Conservation (phyloP, 768 basidiomycete genomes). For the Naganishia kalamii region DNA sequence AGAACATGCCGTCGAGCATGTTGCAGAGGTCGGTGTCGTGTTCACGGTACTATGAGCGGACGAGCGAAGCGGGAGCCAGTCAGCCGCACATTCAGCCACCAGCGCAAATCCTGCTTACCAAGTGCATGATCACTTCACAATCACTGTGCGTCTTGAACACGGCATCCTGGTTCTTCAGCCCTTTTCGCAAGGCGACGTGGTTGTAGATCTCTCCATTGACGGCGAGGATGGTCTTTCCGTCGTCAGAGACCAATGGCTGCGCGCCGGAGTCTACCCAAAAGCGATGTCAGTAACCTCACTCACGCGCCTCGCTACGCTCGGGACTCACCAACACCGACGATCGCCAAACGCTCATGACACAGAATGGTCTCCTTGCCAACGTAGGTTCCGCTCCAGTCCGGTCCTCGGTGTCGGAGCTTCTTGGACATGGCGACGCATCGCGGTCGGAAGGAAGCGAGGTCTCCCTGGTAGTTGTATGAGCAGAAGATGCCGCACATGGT, state of each 20-base stretch:
- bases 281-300: neutral
- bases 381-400: slow-evolving; percentile 96
- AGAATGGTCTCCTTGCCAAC: slow-evolving; percentile 75
- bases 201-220: slow-evolving; percentile 99
- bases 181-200: slow-evolving; percentile 70
- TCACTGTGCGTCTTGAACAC: slow-evolving; percentile 97
- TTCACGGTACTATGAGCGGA: slow-evolving; percentile 65
- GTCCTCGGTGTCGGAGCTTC: slow-evolving; percentile 84
- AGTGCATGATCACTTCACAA: slow-evolving; percentile 90
- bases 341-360: slow-evolving; percentile 90
- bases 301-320: neutral
- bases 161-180: slow-evolving; percentile 56
- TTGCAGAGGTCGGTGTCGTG: slow-evolving; percentile 67
- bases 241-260: slow-evolving; percentile 82
- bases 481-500: slow-evolving; percentile 90
- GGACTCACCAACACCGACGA: slow-evolving; percentile 85
- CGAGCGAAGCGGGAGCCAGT: neutral
- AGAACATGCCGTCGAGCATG: slow-evolving; percentile 96
- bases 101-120: slow-evolving; percentile 54
- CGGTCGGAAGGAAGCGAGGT: slow-evolving; percentile 55
- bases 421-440: slow-evolving; percentile 79
- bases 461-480: slow-evolving; percentile 65
- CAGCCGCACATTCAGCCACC: neutral
- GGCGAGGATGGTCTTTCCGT: slow-evolving; percentile 72
- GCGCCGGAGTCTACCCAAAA: slow-evolving; percentile 78